Evolutionary conservation across 768 basidiomycete species (phyloP), one percentile per base, ranked within the genome.

Genomic region (Pulveroboletus frians): DNA sequence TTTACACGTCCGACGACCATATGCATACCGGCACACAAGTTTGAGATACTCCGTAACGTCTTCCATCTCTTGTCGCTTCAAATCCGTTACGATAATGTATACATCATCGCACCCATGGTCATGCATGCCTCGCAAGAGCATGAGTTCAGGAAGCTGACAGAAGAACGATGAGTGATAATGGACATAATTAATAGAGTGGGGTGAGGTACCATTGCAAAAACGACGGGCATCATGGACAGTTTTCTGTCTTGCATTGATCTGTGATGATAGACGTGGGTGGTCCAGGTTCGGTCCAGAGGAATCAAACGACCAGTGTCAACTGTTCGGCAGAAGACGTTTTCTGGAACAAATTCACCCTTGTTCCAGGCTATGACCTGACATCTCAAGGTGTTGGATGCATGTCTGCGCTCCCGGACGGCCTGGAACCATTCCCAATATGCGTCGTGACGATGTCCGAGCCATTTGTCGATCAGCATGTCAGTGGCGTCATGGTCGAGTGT

Each of bases 11-110:
- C 77, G 76, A 27, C 81, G 79, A 26, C 81, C 80, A 48, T 83
- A 84, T 17, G 83, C 74, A 61, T 85, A 66, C 32, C 76, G 78
- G 56, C 83, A 85, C 5, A 83, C 83, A 37, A 85, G 78, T 61
- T 86, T 83, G 65, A 88, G 86, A 69, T 88, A 88, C 51, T 83
- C 84, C 0, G 86, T 83, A 1, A 79, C 80, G 52, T 87, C 83
- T 63, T 88, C 85, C 85, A 88, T 87, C 61, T 88, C 86, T 59
- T 84, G 78, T 47, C 83, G 72, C 62, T 86, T 86, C 64, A 88
- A 72, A 61, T 88, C 86, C 9, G 86, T 88, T 32, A 88, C 85
- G 49, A 88, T 84, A 50, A 88, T 80, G 55, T 77, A 85, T 44
- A 88, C 79, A 49, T 88, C 85, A 65, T 88, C 85, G 68, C 86